These are phyloP conservation scores for Eimeria acervulina DNA, from an alignment of 169 alveolate genomes.

Conservation along the genomic window DNA sequence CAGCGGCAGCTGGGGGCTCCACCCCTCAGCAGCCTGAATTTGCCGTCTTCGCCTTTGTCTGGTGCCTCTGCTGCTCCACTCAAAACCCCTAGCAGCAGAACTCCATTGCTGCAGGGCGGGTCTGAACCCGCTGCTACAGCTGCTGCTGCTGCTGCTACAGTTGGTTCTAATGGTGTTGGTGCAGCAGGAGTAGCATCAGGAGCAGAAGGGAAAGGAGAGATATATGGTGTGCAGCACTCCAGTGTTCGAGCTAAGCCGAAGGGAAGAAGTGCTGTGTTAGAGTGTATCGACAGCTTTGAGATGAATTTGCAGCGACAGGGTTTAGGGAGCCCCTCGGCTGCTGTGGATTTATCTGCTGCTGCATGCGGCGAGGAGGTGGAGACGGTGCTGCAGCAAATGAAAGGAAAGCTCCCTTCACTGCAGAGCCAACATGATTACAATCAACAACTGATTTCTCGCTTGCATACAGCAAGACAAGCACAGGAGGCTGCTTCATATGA, in stretches of 20 bases:
- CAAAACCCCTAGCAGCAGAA: background rate
- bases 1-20: background rate
- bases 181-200: background rate
- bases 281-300: slow-evolving; percentile 55
- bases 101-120: background rate
- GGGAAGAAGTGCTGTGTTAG: slow-evolving; percentile 22
- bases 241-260: background rate
- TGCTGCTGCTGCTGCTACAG: background rate
- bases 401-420: background rate
- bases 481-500: slow-evolving; percentile 68
- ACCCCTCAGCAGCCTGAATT: background rate
- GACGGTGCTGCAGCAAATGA: slow-evolving; percentile 10
- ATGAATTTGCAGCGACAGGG: slow-evolving; percentile 76
- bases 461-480: slow-evolving; percentile 60
- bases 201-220: background rate
- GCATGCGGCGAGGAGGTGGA: background rate
- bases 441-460: slow-evolving; percentile 20
- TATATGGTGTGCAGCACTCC: too few relatives aligned
- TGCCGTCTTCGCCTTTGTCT: background rate
- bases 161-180: background rate
- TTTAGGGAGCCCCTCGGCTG: background rate
- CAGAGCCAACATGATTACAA: slow-evolving; percentile 39
- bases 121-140: background rate
- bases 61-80: background rate
- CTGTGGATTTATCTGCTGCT: background rate